phyloP scores from a whole-genome alignment of 2,329 filamentous ascomycete genomes.

The Diaporthe vexans region DNA sequence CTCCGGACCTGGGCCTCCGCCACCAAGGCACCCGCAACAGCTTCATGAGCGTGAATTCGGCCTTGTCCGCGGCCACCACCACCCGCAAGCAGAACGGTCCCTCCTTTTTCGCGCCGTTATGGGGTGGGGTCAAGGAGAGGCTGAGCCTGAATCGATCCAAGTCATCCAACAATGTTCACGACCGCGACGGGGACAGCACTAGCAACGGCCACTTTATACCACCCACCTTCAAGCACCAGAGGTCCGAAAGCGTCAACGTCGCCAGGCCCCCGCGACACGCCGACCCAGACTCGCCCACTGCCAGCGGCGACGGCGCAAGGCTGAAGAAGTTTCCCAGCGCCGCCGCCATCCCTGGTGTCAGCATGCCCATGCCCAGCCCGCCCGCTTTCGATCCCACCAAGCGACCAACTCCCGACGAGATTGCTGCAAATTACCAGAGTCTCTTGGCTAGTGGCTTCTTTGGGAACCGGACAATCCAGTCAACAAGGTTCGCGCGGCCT shows the following conservation, averaged over 20 bases:
- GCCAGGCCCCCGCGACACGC: not conserved
- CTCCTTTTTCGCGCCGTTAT: conserved; percentile 50
- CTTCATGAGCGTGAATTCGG: conserved; percentile 32
- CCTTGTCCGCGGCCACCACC: conserved; percentile 16
- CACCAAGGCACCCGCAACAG: conserved; percentile 28
- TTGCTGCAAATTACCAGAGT: conserved; percentile 69
- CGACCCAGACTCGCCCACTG: not conserved
- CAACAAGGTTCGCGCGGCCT: conserved; percentile 62
- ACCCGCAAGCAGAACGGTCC: conserved; percentile 20
- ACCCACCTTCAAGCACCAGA: conserved; percentile 41
- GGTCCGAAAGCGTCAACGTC: conserved; percentile 39
- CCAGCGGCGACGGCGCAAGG: conserved; percentile 7
- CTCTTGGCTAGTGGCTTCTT: conserved; percentile 72
- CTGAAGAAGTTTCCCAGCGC: conserved; percentile 35
- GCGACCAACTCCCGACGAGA: conserved; percentile 62
- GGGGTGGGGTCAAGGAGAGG: conserved; percentile 51
- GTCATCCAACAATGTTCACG: conserved; percentile 46
- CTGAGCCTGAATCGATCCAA: conserved; percentile 46
- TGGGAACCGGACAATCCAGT: conserved; percentile 69
- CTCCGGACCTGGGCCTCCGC: conserved; percentile 34
- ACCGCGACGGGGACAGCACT: conserved; percentile 21
- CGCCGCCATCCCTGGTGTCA: conserved; percentile 10
- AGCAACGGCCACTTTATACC: conserved; percentile 30
- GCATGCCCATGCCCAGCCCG: conserved; percentile 13
- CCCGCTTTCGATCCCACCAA: conserved; percentile 42